phyloP scores from a whole-genome alignment of 345 rosid genomes.

The Melastoma malabathricum region DNA sequence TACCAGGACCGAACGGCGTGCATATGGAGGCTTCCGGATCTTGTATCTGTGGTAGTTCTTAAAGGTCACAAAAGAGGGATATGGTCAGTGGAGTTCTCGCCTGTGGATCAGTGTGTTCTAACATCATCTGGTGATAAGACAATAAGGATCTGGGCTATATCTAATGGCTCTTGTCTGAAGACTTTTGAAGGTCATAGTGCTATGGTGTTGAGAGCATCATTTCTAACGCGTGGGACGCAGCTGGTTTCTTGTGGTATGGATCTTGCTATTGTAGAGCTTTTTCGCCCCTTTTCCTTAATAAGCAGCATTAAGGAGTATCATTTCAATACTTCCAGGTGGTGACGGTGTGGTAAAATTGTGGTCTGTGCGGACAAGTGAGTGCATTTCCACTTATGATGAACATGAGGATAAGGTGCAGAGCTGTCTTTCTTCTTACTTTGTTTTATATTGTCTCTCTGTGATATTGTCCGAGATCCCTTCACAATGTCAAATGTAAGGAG shows the following conservation, averaged over 20 bases:
- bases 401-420: slow-evolving; percentile 80
- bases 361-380: slow-evolving; percentile 76
- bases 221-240: slow-evolving; percentile 79
- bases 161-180: slow-evolving; percentile 88
- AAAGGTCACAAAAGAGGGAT: slow-evolving; percentile 89
- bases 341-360: slow-evolving; percentile 95
- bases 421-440: neutral
- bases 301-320: slow-evolving; percentile 6
- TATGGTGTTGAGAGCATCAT: slow-evolving; percentile 79
- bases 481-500: too few relatives aligned
- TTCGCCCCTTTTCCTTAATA: neutral
- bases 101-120: slow-evolving; percentile 87
- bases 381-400: slow-evolving; percentile 82
- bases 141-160: slow-evolving; percentile 78
- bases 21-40: slow-evolving; percentile 85
- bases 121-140: slow-evolving; percentile 95
- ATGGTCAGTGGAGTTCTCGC: slow-evolving; percentile 96
- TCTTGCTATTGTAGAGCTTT: slow-evolving; percentile 5
- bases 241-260: slow-evolving; percentile 82
- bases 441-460: neutral
- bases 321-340: slow-evolving; percentile 49
- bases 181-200: slow-evolving; percentile 96
- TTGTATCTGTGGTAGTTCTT: slow-evolving; percentile 64
- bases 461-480: neutral
- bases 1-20: slow-evolving; percentile 88